Evolutionary conservation across 2,329 filamentous ascomycete genomes (phyloP).

Genomic region (Exophiala sideris): DNA sequence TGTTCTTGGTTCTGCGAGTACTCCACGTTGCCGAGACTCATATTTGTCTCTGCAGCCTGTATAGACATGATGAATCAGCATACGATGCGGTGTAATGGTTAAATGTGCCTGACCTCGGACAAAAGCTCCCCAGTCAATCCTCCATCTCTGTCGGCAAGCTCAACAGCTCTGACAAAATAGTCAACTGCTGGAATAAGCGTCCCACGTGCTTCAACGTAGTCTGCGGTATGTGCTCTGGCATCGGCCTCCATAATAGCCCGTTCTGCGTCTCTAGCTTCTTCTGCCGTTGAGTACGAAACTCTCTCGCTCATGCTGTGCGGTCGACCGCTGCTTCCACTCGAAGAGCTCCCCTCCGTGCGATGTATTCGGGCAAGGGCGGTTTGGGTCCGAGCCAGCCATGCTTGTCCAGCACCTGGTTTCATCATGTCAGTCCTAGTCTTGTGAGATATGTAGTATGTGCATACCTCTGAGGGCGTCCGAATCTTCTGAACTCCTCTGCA

Average conservation of each 20-base stretch:
- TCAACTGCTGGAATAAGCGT: constrained; percentile 51
- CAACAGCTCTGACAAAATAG: constrained; percentile 48
- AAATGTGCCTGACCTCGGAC: constrained; percentile 37
- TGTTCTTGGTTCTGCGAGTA: constrained; percentile 42
- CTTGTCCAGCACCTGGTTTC: constrained; percentile 45
- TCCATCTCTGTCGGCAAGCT: constrained; percentile 40
- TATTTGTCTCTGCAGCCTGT: constrained; percentile 51
- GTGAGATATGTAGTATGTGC: constrained; percentile 19
- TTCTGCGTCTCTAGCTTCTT: constrained; percentile 32
- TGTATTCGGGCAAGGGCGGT: constrained; percentile 49
- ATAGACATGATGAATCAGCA: neutral
- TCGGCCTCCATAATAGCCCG: constrained; percentile 36
- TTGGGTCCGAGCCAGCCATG: constrained; percentile 53
- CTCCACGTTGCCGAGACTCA: constrained; percentile 52
- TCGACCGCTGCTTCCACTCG: constrained; percentile 35
- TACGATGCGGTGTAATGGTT: constrained; percentile 16
- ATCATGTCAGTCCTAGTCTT: constrained; percentile 2
- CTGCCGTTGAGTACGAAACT: constrained; percentile 23
- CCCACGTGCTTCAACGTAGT: constrained; percentile 53
- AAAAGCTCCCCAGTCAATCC: constrained; percentile 43
- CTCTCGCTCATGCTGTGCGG: constrained; percentile 15
- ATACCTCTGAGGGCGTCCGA: constrained; percentile 43
- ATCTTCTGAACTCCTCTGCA: constrained; percentile 45
- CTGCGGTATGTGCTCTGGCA: constrained; percentile 35
- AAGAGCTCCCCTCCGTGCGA: constrained; percentile 38